Evolutionary conservation across 169 alveolate genomes (phyloP), one percentile per base, ranked within the genome.

Genomic region (Plasmodium gonderi): DNA sequence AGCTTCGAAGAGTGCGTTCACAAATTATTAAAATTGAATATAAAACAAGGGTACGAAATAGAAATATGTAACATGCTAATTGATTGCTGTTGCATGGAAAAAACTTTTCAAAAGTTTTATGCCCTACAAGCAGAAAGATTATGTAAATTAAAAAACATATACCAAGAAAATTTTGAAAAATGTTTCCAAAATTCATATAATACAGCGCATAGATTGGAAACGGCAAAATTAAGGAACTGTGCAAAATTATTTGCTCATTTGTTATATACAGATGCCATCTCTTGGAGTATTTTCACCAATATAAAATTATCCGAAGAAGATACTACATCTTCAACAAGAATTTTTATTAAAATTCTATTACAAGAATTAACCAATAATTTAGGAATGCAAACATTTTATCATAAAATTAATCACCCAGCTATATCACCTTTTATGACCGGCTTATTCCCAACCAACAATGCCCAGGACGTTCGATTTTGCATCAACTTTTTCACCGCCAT

Each of bases 51-150:
- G 2, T 97, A 97, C 78, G 99, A 98, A 95, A 93, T 91, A 45
- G 99, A 99, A 94, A 97, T 98, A 51, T 98, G 99, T 65, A 97
- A 97, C 64, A 99, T 99, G 99, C 96, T 99, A 65, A 95, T 98
- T 33, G 99, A 99, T 94, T 98, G 99, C 91, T 98, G 99, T 83
- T 98, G 99, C 91, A 99, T 99, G 98, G 99, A 99, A 95, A 95
- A 99, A 93, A 98, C 99, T 31, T 99, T 98, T 96, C 98, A 98
- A 83, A 97, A 97, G 89, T 99, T 98, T 95, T 98, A 97, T 95
- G 99, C 99, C 3, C 95, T 98, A 9, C 96, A 97, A 91, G 99
- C 99, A 11, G 99, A 99, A 91, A 97, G 99, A 72, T 97, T 99
- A 60, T 98, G 99, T 87, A 96, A 97, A 72, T 93, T 99, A 64